phyloP scores from a whole-genome alignment of 2,329 filamentous ascomycete genomes.

The Aspergillus ustus region DNA sequence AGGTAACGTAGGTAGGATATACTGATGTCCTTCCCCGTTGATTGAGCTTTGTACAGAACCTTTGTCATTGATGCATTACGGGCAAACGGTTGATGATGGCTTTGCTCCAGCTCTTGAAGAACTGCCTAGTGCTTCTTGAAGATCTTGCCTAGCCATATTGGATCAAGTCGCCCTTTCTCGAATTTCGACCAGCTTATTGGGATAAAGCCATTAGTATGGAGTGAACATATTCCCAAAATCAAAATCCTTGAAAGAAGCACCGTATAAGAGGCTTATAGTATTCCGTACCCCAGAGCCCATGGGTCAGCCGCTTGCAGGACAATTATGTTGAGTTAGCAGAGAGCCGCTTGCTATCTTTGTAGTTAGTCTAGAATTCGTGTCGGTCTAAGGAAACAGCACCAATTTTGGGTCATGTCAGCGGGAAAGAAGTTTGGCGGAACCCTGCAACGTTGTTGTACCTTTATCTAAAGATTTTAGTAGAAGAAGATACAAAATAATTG shows the following conservation, averaged over 20 bases:
- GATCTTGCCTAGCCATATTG: neutral
- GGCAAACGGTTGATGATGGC: no score
- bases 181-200: neutral
- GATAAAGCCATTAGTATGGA: neutral
- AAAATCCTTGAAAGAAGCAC: neutral
- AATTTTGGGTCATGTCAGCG: neutral
- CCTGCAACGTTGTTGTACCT: neutral
- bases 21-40: no score
- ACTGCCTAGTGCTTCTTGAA: no score
- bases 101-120: no score
- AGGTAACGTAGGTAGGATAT: no score
- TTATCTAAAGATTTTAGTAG: neutral
- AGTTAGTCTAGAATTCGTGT: neutral
- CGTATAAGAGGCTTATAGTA: neutral
- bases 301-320: neutral
- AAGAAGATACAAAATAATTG: neutral
- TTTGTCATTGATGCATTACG: no score
- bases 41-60: no score
- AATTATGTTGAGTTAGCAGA: neutral
- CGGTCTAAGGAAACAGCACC: neutral
- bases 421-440: neutral
- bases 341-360: neutral
- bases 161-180: neutral
- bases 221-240: neutral
- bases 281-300: no score